Base-by-base conservation (phyloP, 2,329 filamentous ascomycete genomes). In the Aurifilum marmelostoma region DNA sequence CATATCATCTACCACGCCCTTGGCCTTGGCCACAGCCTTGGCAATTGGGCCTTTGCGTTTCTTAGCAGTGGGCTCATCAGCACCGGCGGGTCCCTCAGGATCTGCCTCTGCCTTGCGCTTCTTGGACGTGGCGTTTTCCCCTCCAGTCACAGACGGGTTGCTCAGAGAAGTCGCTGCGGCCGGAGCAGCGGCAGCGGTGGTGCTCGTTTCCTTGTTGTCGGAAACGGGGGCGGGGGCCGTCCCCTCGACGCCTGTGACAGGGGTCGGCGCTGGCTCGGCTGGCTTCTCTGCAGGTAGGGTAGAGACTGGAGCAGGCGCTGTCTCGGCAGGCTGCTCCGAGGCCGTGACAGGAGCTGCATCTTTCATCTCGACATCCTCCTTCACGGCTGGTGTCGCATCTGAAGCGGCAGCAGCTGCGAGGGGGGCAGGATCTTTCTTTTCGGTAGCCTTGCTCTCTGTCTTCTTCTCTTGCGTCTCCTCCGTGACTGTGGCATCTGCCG, bases 81-180 rank as follows among this genome's bases (percentile, higher is more conserved):
- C 58, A 16, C 27, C 54, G 18, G 43, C 21, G 27, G 61, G 14
- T 16, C 56, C 69, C 27, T 68, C 65, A 54, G 58, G 52, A 16
- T 67, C 52, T 21, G 39, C 59, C 14, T 68, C 66, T 21, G 71
- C 73, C 70, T 75, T 74, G 72, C 75, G 74, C 69, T 76, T 76
- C 34, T 73, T 71, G 62, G 72, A 72, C 32, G 65, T 66, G 21
- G 59, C 63, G 1, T 68, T 39, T 1, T 62, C 27, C 1, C 37
- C 54, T n/a, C 24, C 65, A n/a, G 54, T 37, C 1, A n/a, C 67
- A 50, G 65, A 29, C 18, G 52, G 29, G 27, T 63, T 41, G 59
- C 69, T 63, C 61, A 50, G 37, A 41, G 61, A 29, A 18, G 68
- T 37, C 7, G 34, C 41, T 24, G 56, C 24, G 29, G 62, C 27